Percentiles rank a stretch among this genome's conserved stretches.
These are phyloP conservation scores for Trichoderma brevicompactum DNA, from an alignment of 2,329 filamentous ascomycete genomes.

Conservation along the genomic window DNA sequence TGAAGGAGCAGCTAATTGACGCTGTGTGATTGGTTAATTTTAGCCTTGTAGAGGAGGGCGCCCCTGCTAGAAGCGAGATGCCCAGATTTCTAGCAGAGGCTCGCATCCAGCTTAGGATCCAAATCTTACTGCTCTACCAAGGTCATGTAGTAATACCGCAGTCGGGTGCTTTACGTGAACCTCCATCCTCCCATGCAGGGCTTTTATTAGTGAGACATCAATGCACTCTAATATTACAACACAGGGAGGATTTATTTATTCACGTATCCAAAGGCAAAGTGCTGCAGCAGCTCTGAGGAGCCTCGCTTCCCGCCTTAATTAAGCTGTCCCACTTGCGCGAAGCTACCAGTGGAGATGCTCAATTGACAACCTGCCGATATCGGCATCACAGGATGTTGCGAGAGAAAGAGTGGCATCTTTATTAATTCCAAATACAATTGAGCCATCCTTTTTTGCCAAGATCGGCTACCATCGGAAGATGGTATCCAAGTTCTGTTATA, in stretches of 20 bases:
- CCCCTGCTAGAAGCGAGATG: constrained; percentile 6
- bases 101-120: background rate
- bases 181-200: background rate
- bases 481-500: background rate
- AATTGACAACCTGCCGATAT: constrained; percentile 26
- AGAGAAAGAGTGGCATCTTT: background rate
- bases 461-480: too few relatives aligned
- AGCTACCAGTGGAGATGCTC: constrained; percentile 18
- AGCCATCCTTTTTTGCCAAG: too few relatives aligned
- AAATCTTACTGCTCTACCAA: background rate
- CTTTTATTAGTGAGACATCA: background rate
- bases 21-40: constrained; percentile 27
- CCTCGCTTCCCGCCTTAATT: background rate
- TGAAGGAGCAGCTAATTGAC: constrained; percentile 30
- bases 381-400: background rate
- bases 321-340: constrained; percentile 8
- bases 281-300: background rate
- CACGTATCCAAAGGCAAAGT: background rate
- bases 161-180: too few relatives aligned
- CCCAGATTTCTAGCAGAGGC: background rate
- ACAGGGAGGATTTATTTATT: background rate
- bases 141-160: background rate
- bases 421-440: background rate
- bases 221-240: background rate
- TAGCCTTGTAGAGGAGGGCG: background rate